Evolutionary conservation across 2,329 filamentous ascomycete genomes (phyloP), one percentile per base, ranked within the genome.

Genomic region (Sarocladium oryzae): DNA sequence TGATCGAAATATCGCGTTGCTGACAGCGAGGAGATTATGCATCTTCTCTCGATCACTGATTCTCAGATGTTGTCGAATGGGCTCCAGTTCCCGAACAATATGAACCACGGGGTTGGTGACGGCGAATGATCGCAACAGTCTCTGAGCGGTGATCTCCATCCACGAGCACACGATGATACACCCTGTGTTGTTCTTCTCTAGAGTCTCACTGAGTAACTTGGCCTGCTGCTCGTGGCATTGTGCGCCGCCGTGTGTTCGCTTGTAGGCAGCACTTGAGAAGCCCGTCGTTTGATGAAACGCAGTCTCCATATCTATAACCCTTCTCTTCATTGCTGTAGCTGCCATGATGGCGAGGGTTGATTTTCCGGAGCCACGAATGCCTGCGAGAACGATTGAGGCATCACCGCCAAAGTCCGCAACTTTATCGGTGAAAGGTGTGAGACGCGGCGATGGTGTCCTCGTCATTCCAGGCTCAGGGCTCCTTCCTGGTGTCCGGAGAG

Each of bases 271-370:
- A 46, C 82, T 81, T 2, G 83, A 81, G 13, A 80, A 69, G 8
- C 84, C 82, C 0, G 79, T 82, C 3, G 73, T 69, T 49, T 86
- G 78, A 37, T 84, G 76, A 57, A 92, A 91, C 43, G 77, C 75
- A 36, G 76, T 75, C 56, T 90, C 86, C 30, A 83, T 76, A 55
- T 90, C 86, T 50, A 90, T 70, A 2, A 90, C 73, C 50, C 81
- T 81, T 36, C 84, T 75, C 50, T 81, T 79, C 64, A 87, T 82
- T 46, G 85, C 84, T 7, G 83, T 82, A 0, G 86, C 86, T 5
- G 86, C 84, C 55, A 91, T 88, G 45, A 91, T 79, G 13, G 84
- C 87, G 10, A 91, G 70, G 1, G 85, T 89, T 2, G 85, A 86
- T 65, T 90, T 90, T 15, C 87, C 87, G 4, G 84, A 81, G 10